Evolutionary conservation across 306 rosid genomes (phyloP), one percentile per base, ranked within the genome.

Genomic region (Carpinus viminea): DNA sequence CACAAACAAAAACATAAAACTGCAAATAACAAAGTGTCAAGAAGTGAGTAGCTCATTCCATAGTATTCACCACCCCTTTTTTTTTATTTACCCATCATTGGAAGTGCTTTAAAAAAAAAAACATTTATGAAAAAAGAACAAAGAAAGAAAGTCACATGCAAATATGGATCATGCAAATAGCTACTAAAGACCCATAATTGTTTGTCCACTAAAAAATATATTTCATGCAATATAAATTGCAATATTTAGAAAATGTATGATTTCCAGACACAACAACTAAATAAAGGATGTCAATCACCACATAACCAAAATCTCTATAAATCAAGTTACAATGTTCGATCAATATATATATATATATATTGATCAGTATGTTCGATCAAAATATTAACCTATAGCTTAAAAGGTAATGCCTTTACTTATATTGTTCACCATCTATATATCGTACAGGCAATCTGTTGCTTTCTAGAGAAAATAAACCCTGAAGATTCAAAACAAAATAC

Each of bases 1-100:
- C 73, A 89, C 93, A 76, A 79, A 90, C 83, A 94, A 93, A 87
- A 94, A 94, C 74, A 88, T 81, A 82, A 94, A 94, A 78, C 98
- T 94, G 98, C 93, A 88, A 16, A 48, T 7, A 53, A 76, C 76
- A 82, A 79, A 70, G 70, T 57, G 72, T 34, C 69, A 77, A 54
- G 47, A 79, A 31, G 62, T 68, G 54, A 73, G 80, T 65, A 57
- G 31, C 66, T 73, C 76, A 79, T 51, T 45, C 28, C 12, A 59
- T 24, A 59, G 16, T 4, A 38, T 4, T 2, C 2, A 61, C 2
- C 0, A 8, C 28, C 18, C 7, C 1, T 56, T 56, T 1, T 56
- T 56, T 56, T 61, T 59, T 3, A 4, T 4, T 18, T n/a, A 18
- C 15, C 26, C 15, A 66, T 41, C 72, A 66, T 36, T 66, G 26